Base-by-base conservation (phyloP, 2,329 filamentous ascomycete genomes). In the Ascochyta rabiei region DNA sequence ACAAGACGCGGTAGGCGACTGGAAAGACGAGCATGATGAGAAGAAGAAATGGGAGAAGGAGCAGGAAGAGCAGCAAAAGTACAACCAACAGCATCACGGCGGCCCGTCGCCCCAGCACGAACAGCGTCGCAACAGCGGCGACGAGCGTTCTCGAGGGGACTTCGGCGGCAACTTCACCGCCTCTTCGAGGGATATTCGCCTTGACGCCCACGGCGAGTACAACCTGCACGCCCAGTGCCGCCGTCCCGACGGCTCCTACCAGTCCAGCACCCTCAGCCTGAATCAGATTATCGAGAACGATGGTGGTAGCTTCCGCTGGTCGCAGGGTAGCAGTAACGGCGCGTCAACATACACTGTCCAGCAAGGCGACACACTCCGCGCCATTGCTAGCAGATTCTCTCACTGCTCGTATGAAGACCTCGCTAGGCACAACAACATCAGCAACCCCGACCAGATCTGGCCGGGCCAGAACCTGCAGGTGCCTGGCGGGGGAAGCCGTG, bases 401-500 rank as follows among this genome's bases (percentile, higher is more conserved):
- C 60, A 69, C 46, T 70, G 67, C 59, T 59, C 62, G 1, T 68
- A 57, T n/a, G 63, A 70, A 5, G 63, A 69, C 0, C 49, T 70
- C 3, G 62, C 66, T 1, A 52, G 63, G 3, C 63, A 68, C 46
- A 70, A 70, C 48, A 62, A 64, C 30, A 67, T 70, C 18, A 47
- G 44, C 30, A 70, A 70, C 16, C 49, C 65, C 0, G 67, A 70
- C 23, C 60, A 67, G 58, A 68, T 70, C 18, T 70, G 66, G 53
- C 66, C 66, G 1, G 67, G 67, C 1, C 66, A 70, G 60, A 61
- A 60, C 6, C 34, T 70, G 19, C 58, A 64, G 39, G 44, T 69
- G 2, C 67, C 66, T 2, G 63, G 65, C 9, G 64, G 64, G 0
- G 45, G 61, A 4, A 61, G 55, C 16, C 50, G 65, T 34, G 61